Evolutionary conservation across 148 eudicot genomes (phyloP), one percentile per base, ranked within the genome.

Genomic region (Silene uniflora): DNA sequence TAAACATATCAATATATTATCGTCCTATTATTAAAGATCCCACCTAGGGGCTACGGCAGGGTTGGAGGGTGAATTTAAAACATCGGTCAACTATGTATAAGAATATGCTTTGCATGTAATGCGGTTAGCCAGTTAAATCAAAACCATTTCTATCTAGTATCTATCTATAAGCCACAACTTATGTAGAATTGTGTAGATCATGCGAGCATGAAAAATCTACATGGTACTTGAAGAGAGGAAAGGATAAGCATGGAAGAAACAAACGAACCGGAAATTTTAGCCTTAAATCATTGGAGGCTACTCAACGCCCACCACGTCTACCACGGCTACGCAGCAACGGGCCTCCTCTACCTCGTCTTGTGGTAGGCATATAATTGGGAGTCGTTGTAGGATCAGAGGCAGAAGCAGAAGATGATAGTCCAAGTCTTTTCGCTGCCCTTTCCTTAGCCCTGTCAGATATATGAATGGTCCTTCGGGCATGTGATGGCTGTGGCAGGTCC

Each of bases 321-420:
- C 86, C 84, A 10, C 90, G 87, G 24, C 82, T 87, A 64, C 93
- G 90, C 7, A 75, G 59, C 62, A 62, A 39, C 29, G 77, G 77
- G 74, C 89, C 87, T 62, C 90, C 92, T 59, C 90, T 85, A 4
- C 87, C 93, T 79, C 96, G 88, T 29, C 77, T 72, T 55, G 47
- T 22, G 23, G 70, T 24, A 79, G 80, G 23, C 42, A 25, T 52
- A 52, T 5, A 9, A 27, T 54, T 71, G 24, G 73, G 23, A 71
- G 73, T 27, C 29, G 29, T 16, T 54, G 62, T 17, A 66, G 83
- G 46, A 35, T 67, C 16, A 24, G 67, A 27, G 42, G 67, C 49
- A 72, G 74, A 22, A 46, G 72, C 72, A 63, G 72, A 44, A 19
- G 82, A 71, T 54, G 42, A 10, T 64, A 72, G 84, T 55, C 86